A percentile compares a stretch with the other conserved stretches of the same genome.
phyloP scores from a whole-genome alignment of 306 rosid species.

The Cucurbita maxima region DNA sequence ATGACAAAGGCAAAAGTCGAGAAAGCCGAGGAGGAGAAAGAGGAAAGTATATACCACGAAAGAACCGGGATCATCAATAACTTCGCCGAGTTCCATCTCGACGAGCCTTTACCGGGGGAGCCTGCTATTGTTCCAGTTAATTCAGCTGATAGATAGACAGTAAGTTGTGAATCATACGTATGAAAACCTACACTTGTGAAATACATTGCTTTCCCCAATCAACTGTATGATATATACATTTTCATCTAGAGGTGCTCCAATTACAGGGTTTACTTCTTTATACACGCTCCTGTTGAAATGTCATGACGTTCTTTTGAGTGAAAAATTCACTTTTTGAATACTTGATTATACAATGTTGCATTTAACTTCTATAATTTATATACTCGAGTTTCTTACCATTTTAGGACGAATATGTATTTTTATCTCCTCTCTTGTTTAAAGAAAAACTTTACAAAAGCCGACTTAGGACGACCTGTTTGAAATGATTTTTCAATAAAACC shows the following conservation, averaged over 20 bases:
- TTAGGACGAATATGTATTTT: neutral
- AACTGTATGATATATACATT: conserved; percentile 7
- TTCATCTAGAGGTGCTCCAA: conserved; percentile 5
- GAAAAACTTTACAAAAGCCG: neutral
- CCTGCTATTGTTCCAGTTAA: conserved; percentile 44
- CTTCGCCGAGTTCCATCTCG: conserved; percentile 31
- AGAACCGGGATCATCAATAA: conserved; percentile 24
- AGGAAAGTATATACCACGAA: conserved; percentile 20
- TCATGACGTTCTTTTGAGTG: neutral
- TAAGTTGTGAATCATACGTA: conserved; percentile 12
- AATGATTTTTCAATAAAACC: neutral
- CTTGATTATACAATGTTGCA: neutral
- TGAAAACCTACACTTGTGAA: conserved; percentile 5
- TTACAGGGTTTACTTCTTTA: conserved; percentile 5
- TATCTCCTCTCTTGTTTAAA: neutral
- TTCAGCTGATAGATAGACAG: conserved; percentile 22
- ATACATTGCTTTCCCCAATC: neutral
- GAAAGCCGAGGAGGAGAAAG: conserved; percentile 43
- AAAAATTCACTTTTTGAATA: neutral
- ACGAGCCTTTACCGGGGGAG: conserved; percentile 22
- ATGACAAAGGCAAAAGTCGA: conserved; percentile 59
- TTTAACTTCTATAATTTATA: neutral
- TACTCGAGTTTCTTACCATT: neutral
- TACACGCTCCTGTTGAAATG: neutral
- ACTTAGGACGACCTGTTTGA: neutral